Percentiles rank a stretch among this genome's conserved stretches.
phyloP scores from a whole-genome alignment of 805 yeast species.

The Helenozyma rhizophorensis region DNA sequence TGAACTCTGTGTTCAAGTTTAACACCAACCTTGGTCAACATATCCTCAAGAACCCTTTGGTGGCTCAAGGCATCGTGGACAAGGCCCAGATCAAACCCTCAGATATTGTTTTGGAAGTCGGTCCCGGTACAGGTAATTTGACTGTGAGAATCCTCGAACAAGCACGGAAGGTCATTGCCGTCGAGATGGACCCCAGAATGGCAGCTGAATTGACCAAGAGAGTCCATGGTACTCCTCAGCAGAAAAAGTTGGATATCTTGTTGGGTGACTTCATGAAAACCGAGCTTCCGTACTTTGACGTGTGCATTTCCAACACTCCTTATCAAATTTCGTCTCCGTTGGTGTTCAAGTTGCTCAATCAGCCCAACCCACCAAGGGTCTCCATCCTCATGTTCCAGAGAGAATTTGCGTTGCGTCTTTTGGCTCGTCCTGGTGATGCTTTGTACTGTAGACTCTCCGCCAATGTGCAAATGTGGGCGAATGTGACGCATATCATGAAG shows the following conservation, averaged over 20 bases:
- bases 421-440: slow-evolving; percentile 96
- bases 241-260: slow-evolving; percentile 84
- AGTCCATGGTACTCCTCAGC: slow-evolving; percentile 94
- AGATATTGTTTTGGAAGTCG: slow-evolving; percentile 91
- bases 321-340: slow-evolving; percentile 96
- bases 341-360: slow-evolving; percentile 86
- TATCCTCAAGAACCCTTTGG: slow-evolving; percentile 90
- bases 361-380: slow-evolving; percentile 91
- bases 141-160: slow-evolving; percentile 90
- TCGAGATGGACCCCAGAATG: slow-evolving; percentile 99
- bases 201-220: slow-evolving; percentile 97
- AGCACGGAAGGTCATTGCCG: slow-evolving; percentile 92
- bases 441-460: slow-evolving; percentile 91
- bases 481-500: slow-evolving; percentile 96
- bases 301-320: slow-evolving; percentile 96
- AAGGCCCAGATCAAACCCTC: slow-evolving; percentile 91
- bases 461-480: slow-evolving; percentile 99
- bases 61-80: slow-evolving; percentile 97
- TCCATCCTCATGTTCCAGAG: slow-evolving; percentile 96
- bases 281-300: slow-evolving; percentile 90
- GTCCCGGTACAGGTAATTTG: slow-evolving; percentile 98
- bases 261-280: slow-evolving; percentile 96
- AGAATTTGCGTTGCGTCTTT: slow-evolving; percentile 88
- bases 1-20: slow-evolving; percentile 88
- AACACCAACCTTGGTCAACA: slow-evolving; percentile 97